Percentiles rank a stretch among this genome's conserved stretches.
phyloP scores from a whole-genome alignment of 495 filamentous ascomycete genomes.

The Aspergillus ellipticus region DNA sequence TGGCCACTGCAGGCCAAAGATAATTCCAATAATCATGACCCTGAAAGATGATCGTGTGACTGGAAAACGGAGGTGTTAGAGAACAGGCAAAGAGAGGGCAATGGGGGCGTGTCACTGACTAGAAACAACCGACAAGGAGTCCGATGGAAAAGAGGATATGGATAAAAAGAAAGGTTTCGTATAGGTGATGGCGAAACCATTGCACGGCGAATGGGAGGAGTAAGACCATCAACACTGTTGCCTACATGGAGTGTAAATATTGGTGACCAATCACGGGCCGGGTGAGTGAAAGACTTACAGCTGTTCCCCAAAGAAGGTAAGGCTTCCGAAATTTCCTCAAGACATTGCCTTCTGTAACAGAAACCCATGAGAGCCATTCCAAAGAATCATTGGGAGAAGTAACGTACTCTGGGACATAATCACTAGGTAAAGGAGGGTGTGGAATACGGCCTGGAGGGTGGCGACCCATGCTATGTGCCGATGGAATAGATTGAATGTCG shows the following conservation, averaged over 20 bases:
- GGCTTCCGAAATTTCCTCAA: slow-evolving; percentile 29
- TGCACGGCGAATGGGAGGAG: slow-evolving; percentile 44
- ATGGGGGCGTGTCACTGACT: slow-evolving; percentile 33
- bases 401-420: slow-evolving; percentile 31
- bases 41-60: slow-evolving; percentile 48
- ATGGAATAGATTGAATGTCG: slow-evolving; percentile 53
- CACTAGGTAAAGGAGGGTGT: slow-evolving; percentile 34
- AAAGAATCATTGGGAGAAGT: background rate
- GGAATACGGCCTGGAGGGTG: slow-evolving; percentile 47
- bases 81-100: background rate
- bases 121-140: slow-evolving; percentile 49
- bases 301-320: slow-evolving; percentile 37
- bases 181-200: slow-evolving; percentile 42
- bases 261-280: background rate
- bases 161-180: slow-evolving; percentile 52
- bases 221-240: slow-evolving; percentile 45
- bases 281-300: slow-evolving; percentile 20
- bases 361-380: background rate
- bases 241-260: slow-evolving; percentile 28
- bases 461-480: slow-evolving; percentile 54
- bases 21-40: slow-evolving; percentile 47
- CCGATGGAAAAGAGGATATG: slow-evolving; percentile 52
- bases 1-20: slow-evolving; percentile 47
- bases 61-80: slow-evolving; percentile 15
- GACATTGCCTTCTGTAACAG: slow-evolving; percentile 23